Evolutionary conservation across 306 rosid genomes (phyloP).

Genomic region (Trifolium fragiferum): DNA sequence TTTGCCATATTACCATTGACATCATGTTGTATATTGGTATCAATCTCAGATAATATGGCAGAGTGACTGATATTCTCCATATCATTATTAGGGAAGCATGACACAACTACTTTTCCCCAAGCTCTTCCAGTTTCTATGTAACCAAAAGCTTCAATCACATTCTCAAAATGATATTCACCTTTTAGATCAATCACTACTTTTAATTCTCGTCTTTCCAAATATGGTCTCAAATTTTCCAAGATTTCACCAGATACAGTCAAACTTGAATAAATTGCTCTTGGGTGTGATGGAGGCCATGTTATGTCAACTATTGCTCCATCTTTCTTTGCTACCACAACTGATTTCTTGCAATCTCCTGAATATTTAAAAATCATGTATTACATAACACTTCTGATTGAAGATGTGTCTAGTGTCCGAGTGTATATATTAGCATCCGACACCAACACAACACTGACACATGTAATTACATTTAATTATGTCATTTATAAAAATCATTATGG

Average conservation of each 20-base stretch:
- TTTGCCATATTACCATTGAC: slow-evolving; percentile 1
- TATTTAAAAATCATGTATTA: not conserved
- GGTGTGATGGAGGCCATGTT: slow-evolving; percentile 55
- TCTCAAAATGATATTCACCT: slow-evolving; percentile 43
- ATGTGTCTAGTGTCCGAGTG: no score
- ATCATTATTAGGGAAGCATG: slow-evolving; percentile 11
- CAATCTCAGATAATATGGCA: not conserved
- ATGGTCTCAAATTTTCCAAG: slow-evolving; percentile 49
- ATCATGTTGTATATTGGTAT: slow-evolving; percentile 5
- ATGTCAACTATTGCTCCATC: slow-evolving; percentile 49
- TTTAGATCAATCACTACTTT: slow-evolving; percentile 52
- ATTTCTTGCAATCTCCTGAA: slow-evolving; percentile 54
- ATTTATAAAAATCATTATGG: no score
- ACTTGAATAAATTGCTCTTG: slow-evolving; percentile 56
- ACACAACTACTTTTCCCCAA: slow-evolving; percentile 53
- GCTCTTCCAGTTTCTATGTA: slow-evolving; percentile 55
- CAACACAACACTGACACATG: not conserved
- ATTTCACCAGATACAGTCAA: slow-evolving; percentile 44
- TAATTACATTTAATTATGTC: no score
- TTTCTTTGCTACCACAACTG: slow-evolving; percentile 44
- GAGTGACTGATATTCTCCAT: not conserved
- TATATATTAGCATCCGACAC: no score
- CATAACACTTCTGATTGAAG: no score
- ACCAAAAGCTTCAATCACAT: slow-evolving; percentile 47
- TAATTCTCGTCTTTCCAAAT: slow-evolving; percentile 45